Percentiles rank a stretch among this genome's conserved stretches.
Conservation (phyloP, 2,329 filamentous ascomycete species). For the Juglanconis juglandina region DNA sequence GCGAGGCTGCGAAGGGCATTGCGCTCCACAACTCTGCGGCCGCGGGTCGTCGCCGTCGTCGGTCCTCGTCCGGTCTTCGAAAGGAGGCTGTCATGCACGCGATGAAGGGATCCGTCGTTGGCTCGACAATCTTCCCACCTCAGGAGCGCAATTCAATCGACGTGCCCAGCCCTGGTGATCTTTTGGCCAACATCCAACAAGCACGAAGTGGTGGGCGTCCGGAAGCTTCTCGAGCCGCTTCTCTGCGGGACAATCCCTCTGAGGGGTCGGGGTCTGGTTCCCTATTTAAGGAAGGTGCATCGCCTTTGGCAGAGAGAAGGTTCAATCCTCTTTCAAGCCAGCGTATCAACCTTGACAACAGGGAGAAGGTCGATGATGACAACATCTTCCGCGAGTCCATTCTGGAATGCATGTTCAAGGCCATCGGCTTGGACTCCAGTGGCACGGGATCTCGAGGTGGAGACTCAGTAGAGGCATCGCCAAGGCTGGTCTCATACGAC, state of each 20-base stretch:
- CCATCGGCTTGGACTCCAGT: constrained; percentile 74
- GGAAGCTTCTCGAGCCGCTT: constrained; percentile 23
- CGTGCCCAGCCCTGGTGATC: constrained; percentile 69
- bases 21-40: constrained; percentile 79
- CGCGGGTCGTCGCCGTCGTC: constrained; percentile 57
- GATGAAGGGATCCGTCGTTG: constrained; percentile 46
- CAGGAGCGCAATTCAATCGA: constrained; percentile 40
- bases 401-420: constrained; percentile 91
- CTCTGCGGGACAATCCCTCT: constrained; percentile 24
- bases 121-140: constrained; percentile 37
- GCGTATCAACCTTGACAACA: constrained; percentile 58
- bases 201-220: constrained; percentile 57
- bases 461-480: constrained; percentile 80
- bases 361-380: constrained; percentile 85
- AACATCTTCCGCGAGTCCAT: constrained; percentile 85
- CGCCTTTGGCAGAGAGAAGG: constrained; percentile 47
- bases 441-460: constrained; percentile 63
- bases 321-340: constrained; percentile 58
- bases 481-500: constrained; percentile 79
- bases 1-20: constrained; percentile 87
- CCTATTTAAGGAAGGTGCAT: constrained; percentile 34
- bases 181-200: constrained; percentile 73
- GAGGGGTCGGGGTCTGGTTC: constrained; percentile 27
- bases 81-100: constrained; percentile 78
- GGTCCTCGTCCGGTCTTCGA: constrained; percentile 68